Evolutionary conservation across 345 rosid species (phyloP).

Genomic region (Bruguiera gymnorhiza): DNA sequence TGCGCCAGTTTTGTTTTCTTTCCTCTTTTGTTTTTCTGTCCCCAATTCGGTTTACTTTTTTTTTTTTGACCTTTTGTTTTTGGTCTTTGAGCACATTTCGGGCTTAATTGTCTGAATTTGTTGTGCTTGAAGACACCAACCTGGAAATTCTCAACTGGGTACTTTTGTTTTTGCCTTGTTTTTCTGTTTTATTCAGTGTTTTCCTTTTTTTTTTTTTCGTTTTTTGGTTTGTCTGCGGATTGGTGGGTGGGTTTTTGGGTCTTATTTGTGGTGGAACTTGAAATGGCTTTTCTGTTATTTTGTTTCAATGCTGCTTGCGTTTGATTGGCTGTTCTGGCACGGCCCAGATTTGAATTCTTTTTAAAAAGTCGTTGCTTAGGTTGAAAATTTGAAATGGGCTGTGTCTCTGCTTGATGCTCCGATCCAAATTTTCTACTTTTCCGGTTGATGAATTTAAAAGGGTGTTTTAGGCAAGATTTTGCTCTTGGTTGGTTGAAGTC

Average conservation of each 20-base stretch:
- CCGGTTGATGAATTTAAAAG: too few relatives aligned
- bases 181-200: not conserved
- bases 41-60: not conserved
- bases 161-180: constrained; percentile 2
- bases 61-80: not conserved
- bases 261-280: constrained; percentile 12
- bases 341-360: constrained; percentile 13
- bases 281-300: constrained; percentile 10
- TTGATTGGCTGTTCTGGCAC: constrained; percentile 17
- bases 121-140: constrained; percentile 11
- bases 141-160: constrained; percentile 33
- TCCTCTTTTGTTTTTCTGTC: not conserved
- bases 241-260: constrained; percentile 3
- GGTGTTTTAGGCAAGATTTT: too few relatives aligned
- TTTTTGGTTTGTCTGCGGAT: constrained; percentile 12
- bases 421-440: too few relatives aligned
- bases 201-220: not conserved
- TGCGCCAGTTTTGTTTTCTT: constrained; percentile 1
- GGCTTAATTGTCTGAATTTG: constrained; percentile 13
- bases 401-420: constrained; percentile 7
- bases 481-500: too few relatives aligned
- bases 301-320: constrained; percentile 6
- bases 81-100: constrained; percentile 4
- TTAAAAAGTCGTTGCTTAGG: constrained; percentile 5
- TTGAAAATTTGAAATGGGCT: constrained; percentile 16